Conservation (phyloP, 2,329 filamentous ascomycete genomes). For the Aureobasidium mangrovei region DNA sequence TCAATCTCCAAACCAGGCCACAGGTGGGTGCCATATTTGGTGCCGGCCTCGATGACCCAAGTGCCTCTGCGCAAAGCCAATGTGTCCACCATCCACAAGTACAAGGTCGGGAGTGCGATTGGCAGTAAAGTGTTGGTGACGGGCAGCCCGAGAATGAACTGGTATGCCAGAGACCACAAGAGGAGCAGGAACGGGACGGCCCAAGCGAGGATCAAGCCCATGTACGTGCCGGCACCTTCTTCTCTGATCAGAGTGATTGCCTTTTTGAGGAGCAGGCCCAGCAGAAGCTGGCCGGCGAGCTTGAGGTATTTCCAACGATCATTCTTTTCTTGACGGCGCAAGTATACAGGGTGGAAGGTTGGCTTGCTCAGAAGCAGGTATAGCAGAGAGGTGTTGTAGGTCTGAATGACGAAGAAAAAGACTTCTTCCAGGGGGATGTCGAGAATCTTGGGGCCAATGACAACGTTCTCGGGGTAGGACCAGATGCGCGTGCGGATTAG, state of each 20-base stretch:
- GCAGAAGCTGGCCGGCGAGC: constrained; percentile 41
- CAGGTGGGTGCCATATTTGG: constrained; percentile 55
- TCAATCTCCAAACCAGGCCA: constrained; percentile 63
- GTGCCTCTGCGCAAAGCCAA: constrained; percentile 58
- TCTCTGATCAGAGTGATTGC: constrained; percentile 40
- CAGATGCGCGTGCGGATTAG: constrained; percentile 60
- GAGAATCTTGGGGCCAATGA: constrained; percentile 54
- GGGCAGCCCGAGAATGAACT: constrained; percentile 55
- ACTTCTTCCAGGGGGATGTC: constrained; percentile 63
- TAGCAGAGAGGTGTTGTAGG: constrained; percentile 60
- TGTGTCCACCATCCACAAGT: constrained; percentile 65
- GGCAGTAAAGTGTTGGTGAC: constrained; percentile 49
- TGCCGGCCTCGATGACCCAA: constrained; percentile 60
- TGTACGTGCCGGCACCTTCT: constrained; percentile 50
- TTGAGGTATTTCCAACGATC: constrained; percentile 35
- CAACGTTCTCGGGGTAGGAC: constrained; percentile 59
- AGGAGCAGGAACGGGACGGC: constrained; percentile 57
- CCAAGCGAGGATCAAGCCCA: constrained; percentile 63
- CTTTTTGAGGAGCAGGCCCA: constrained; percentile 37
- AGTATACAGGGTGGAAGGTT: constrained; percentile 46
- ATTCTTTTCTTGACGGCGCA: constrained; percentile 34
- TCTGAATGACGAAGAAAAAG: constrained; percentile 71
- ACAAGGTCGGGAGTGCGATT: constrained; percentile 55
- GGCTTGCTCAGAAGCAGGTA: constrained; percentile 61
- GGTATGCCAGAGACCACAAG: constrained; percentile 54